Evolutionary conservation across 2,329 filamentous ascomycete species (phyloP).

Genomic region (Ilyonectria destructans): DNA sequence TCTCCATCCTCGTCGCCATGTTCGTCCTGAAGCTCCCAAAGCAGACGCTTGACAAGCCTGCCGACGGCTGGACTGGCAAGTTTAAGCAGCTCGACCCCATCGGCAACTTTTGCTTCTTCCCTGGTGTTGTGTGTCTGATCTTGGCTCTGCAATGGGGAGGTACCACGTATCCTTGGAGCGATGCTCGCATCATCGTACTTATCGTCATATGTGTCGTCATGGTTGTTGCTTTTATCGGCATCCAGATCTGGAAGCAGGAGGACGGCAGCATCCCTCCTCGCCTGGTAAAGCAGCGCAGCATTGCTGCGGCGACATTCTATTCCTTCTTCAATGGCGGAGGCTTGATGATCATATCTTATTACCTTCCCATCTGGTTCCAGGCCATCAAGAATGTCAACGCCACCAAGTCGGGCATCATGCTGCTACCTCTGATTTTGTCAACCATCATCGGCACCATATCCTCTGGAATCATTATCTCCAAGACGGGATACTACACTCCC

Average conservation of each 20-base stretch:
- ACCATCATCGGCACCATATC: slow-evolving; percentile 54
- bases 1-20: slow-evolving; percentile 52
- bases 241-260: slow-evolving; percentile 59
- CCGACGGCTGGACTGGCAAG: slow-evolving; percentile 39
- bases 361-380: slow-evolving; percentile 64
- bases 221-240: slow-evolving; percentile 52
- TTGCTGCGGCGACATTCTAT: slow-evolving; percentile 55
- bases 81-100: slow-evolving; percentile 50
- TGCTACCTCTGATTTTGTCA: slow-evolving; percentile 57
- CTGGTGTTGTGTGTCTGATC: slow-evolving; percentile 62
- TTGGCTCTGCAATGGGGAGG: slow-evolving; percentile 68
- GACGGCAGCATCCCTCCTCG: slow-evolving; percentile 61
- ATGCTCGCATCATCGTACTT: slow-evolving; percentile 46
- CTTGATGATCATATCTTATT: slow-evolving; percentile 54
- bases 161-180: slow-evolving; percentile 51
- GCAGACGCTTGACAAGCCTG: slow-evolving; percentile 40
- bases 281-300: slow-evolving; percentile 57
- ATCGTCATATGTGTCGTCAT: slow-evolving; percentile 53
- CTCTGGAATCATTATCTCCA: slow-evolving; percentile 54
- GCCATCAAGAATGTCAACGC: slow-evolving; percentile 59
- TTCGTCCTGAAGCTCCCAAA: slow-evolving; percentile 50
- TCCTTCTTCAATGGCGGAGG: slow-evolving; percentile 58
- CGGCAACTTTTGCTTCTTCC: slow-evolving; percentile 53
- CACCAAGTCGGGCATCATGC: slow-evolving; percentile 57
- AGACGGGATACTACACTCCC: slow-evolving; percentile 62